Percentiles rank a stretch among this genome's conserved stretches.
phyloP scores from a whole-genome alignment of 805 yeast genomes.

The Metschnikowia koreensis region DNA sequence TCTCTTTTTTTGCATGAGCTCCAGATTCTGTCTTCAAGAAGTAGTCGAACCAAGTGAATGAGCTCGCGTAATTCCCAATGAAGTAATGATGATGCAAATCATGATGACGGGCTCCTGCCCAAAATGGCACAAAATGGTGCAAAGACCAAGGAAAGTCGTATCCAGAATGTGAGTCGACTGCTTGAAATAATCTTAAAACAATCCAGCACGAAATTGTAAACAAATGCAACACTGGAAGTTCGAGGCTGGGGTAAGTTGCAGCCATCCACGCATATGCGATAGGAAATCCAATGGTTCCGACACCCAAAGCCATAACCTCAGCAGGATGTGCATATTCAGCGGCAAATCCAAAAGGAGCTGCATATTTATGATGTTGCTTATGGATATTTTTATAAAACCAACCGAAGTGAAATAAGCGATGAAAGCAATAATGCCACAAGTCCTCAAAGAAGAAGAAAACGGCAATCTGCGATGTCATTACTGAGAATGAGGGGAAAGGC shows the following conservation, averaged over 20 bases:
- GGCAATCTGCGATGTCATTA: slow-evolving; percentile 45
- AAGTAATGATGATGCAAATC: slow-evolving; percentile 61
- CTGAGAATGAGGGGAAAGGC: slow-evolving; percentile 49
- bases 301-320: slow-evolving; percentile 55
- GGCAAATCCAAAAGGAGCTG: slow-evolving; percentile 61
- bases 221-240: slow-evolving; percentile 53
- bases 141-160: slow-evolving; percentile 63
- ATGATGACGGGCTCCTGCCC: slow-evolving; percentile 68
- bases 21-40: slow-evolving; percentile 56
- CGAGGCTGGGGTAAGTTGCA: slow-evolving; percentile 52
- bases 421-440: slow-evolving; percentile 62
- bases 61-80: slow-evolving; percentile 57
- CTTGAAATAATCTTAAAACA: slow-evolving; percentile 51
- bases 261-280: slow-evolving; percentile 51
- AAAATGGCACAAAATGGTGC: slow-evolving; percentile 54
- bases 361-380: slow-evolving; percentile 59
- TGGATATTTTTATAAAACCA: slow-evolving; percentile 56
- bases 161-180: slow-evolving; percentile 61
- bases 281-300: slow-evolving; percentile 62
- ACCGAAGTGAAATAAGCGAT: slow-evolving; percentile 55
- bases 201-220: slow-evolving; percentile 57
- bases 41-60: slow-evolving; percentile 60
- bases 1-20: slow-evolving; percentile 46
- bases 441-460: slow-evolving; percentile 55
- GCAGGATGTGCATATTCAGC: slow-evolving; percentile 64